A percentile compares a stretch with the other conserved stretches of the same genome.
These are phyloP conservation scores for Canavalia gladiata DNA, from an alignment of 306 rosid genomes.

Conservation along the genomic window DNA sequence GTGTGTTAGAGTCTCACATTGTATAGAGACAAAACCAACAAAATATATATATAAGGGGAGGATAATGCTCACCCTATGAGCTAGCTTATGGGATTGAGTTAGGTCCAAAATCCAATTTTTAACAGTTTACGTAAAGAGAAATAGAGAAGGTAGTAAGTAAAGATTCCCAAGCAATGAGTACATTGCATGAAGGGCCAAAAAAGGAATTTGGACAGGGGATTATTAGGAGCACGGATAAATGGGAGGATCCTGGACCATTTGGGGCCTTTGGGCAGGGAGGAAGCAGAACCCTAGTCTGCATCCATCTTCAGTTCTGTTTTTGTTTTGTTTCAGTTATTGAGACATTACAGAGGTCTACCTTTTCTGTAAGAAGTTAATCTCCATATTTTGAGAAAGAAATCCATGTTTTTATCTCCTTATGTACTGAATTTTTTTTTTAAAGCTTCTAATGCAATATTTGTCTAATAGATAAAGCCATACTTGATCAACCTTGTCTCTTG, in stretches of 20 bases:
- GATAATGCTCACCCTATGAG: too few relatives aligned
- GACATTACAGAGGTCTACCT: background rate
- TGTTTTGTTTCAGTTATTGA: background rate
- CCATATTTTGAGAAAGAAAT: background rate
- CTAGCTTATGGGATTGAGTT: too few relatives aligned
- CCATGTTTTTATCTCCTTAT: background rate
- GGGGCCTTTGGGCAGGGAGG: background rate
- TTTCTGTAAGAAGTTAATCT: background rate
- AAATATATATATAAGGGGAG: too few relatives aligned
- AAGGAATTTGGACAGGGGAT: background rate
- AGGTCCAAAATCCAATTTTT: too few relatives aligned
- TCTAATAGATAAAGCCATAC: conserved; percentile 17
- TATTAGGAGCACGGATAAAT: background rate
- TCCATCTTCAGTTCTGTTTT: background rate
- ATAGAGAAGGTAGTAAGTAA: background rate
- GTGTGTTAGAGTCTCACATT: too few relatives aligned
- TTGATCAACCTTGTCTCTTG: background rate
- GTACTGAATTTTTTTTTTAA: background rate
- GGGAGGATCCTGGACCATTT: background rate
- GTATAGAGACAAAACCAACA: too few relatives aligned
- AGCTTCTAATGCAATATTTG: background rate
- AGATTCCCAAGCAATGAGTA: background rate
- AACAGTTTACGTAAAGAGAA: background rate
- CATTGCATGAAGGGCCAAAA: background rate
- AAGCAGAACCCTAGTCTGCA: background rate